phyloP scores from a whole-genome alignment of 1,284 basidiomycete species.

The Papiliotrema laurentii region DNA sequence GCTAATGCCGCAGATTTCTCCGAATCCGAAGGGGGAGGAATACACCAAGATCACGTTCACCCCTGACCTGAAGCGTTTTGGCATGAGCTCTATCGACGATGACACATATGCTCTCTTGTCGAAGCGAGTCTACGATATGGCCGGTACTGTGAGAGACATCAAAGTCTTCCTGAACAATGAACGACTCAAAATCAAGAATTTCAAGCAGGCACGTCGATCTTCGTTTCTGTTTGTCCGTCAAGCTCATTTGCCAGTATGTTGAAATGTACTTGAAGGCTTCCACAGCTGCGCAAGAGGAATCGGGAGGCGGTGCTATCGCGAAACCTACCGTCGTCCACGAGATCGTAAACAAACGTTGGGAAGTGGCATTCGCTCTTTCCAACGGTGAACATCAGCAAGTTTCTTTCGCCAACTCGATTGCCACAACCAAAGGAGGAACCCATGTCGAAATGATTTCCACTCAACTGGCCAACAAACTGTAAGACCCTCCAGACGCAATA shows the following conservation, averaged over 20 bases:
- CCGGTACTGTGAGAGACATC: constrained; percentile 87
- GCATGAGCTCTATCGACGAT: constrained; percentile 86
- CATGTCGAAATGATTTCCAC: constrained; percentile 86
- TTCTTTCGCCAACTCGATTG: constrained; percentile 97
- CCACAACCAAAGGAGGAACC: constrained; percentile 94
- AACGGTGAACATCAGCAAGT: constrained; percentile 83
- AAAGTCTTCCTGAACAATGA: constrained; percentile 94
- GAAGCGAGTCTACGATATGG: constrained; percentile 96
- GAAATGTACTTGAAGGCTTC: constrained; percentile 78
- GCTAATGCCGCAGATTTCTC: constrained; percentile 62
- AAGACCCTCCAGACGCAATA: constrained; percentile 3
- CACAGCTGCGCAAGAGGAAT: constrained; percentile 56
- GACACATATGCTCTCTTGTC: constrained; percentile 86
- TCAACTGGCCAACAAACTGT: constrained; percentile 78
- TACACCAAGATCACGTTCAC: constrained; percentile 94
- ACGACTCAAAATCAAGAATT: constrained; percentile 86
- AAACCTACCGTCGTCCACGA: constrained; percentile 85
- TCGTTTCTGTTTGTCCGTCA: background rate
- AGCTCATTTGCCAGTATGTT: constrained; percentile 62
- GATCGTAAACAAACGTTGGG: constrained; percentile 74
- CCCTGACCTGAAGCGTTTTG: constrained; percentile 87
- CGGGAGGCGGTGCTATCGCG: constrained; percentile 66
- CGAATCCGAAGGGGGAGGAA: constrained; percentile 79
- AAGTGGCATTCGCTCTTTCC: constrained; percentile 91
- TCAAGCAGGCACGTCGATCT: constrained; percentile 63